These are phyloP conservation scores for Blastobotrys elegans DNA, from an alignment of 1,139 yeast species.

Conservation along the genomic window DNA sequence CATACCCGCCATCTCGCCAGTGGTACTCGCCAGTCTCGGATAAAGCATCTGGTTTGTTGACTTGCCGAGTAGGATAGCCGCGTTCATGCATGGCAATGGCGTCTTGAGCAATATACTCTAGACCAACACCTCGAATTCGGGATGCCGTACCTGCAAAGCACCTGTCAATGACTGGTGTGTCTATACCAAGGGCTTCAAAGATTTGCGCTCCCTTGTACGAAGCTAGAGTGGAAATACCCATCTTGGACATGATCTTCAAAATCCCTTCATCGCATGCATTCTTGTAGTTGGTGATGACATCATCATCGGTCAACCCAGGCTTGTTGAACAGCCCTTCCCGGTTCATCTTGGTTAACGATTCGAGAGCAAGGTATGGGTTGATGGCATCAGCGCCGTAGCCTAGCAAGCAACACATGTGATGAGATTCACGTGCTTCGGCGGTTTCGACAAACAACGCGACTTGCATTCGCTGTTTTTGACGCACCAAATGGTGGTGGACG, in stretches of 20 bases:
- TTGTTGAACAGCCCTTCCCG: slow-evolving; percentile 71
- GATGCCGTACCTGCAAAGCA: slow-evolving; percentile 98
- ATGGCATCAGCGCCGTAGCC: slow-evolving; percentile 98
- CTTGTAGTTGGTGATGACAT: slow-evolving; percentile 71
- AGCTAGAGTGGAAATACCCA: slow-evolving; percentile 98
- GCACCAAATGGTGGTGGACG: slow-evolving; percentile 91
- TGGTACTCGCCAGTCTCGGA: slow-evolving; percentile 97
- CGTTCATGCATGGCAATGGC: slow-evolving; percentile 90
- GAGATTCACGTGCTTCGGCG: slow-evolving; percentile 97
- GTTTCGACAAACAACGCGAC: slow-evolving; percentile 90
- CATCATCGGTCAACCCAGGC: slow-evolving; percentile 49
- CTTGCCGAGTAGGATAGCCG: slow-evolving; percentile 77
- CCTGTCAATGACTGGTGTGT: slow-evolving; percentile 88
- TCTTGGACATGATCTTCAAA: slow-evolving; percentile 94
- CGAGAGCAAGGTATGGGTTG: slow-evolving; percentile 90
- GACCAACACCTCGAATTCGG: slow-evolving; percentile 91
- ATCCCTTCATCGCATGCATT: slow-evolving; percentile 85
- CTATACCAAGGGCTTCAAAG: slow-evolving; percentile 94
- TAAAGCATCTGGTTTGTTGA: slow-evolving; percentile 65
- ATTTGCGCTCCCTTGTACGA: slow-evolving; percentile 98
- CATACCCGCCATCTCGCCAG: slow-evolving; percentile 98
- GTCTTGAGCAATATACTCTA: slow-evolving; percentile 94
- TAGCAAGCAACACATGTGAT: slow-evolving; percentile 87
- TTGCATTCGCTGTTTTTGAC: slow-evolving; percentile 93
- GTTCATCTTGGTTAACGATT: slow-evolving; percentile 80